Evolutionary conservation across 768 basidiomycete species (phyloP).

Genomic region (Coprinopsis strossmayeri): DNA sequence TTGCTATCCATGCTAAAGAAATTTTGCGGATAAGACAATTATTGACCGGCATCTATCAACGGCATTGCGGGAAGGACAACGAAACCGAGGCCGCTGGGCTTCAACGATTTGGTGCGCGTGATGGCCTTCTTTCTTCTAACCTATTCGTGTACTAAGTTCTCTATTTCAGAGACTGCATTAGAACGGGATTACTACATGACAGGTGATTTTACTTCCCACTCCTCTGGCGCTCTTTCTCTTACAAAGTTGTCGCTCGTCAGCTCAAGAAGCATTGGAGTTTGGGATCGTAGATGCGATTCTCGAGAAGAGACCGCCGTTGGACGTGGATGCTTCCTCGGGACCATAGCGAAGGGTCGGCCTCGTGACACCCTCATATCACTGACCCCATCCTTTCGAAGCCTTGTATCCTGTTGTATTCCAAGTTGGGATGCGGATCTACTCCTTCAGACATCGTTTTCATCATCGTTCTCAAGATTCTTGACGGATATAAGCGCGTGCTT

Average conservation of each 20-base stretch:
- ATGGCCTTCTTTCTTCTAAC: too few relatives aligned
- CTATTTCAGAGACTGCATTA: slow-evolving; percentile 66
- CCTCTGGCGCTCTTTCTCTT: slow-evolving; percentile 15
- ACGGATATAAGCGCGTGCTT: not conserved
- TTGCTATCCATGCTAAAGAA: slow-evolving; percentile 96
- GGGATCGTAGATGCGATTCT: slow-evolving; percentile 92
- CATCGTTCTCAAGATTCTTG: not conserved
- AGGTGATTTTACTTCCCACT: slow-evolving; percentile 32
- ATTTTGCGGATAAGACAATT: slow-evolving; percentile 83
- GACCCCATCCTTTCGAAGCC: not conserved
- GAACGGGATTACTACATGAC: slow-evolving; percentile 98
- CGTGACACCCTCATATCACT: not conserved
- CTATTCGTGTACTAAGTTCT: slow-evolving; percentile 11
- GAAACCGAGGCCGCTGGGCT: slow-evolving; percentile 62
- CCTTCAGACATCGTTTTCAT: not conserved
- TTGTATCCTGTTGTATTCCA: not conserved
- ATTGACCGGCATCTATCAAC: slow-evolving; percentile 84
- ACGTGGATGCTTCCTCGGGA: slow-evolving; percentile 22
- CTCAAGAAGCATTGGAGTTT: slow-evolving; percentile 84
- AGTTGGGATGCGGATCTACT: not conserved
- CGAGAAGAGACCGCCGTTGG: slow-evolving; percentile 62
- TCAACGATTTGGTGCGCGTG: slow-evolving; percentile 67
- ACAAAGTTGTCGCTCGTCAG: slow-evolving; percentile 28
- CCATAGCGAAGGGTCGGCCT: slow-evolving; percentile 10
- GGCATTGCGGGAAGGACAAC: slow-evolving; percentile 65